Conservation (phyloP, 345 rosid species). For the Hibiscus mutabilis region DNA sequence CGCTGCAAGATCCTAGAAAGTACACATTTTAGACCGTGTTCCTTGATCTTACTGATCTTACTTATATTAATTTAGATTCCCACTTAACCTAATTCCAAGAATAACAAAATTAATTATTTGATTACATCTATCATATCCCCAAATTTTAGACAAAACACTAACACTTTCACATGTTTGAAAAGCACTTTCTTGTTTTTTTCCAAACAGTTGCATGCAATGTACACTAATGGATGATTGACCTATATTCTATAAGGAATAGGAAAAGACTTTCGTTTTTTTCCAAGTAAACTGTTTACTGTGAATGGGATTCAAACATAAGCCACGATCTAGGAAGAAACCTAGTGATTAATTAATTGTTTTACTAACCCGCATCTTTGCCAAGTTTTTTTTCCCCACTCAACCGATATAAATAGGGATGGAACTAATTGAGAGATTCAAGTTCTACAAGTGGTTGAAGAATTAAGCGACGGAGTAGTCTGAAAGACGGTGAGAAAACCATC, state of each 20-base stretch:
- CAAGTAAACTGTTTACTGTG: not conserved
- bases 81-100: too few relatives aligned
- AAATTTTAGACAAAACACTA: not conserved
- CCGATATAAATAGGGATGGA: not conserved
- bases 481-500: slow-evolving; percentile 9
- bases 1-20: too few relatives aligned
- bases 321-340: not conserved
- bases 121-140: not conserved
- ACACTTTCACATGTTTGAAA: not conserved
- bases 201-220: not conserved
- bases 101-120: too few relatives aligned
- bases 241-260: not conserved
- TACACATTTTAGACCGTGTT: too few relatives aligned
- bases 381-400: not conserved
- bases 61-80: too few relatives aligned
- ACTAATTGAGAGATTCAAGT: not conserved
- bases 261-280: not conserved
- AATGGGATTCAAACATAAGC: not conserved
- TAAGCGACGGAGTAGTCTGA: not conserved
- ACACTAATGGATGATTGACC: too few relatives aligned
- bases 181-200: not conserved
- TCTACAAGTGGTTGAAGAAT: not conserved
- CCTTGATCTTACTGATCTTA: too few relatives aligned
- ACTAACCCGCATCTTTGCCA: not conserved
- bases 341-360: not conserved